Evolutionary conservation across 352 stramenopile genomes (phyloP), one percentile per base, ranked within the genome.

Genomic region (Thraustochytrium aureum): DNA sequence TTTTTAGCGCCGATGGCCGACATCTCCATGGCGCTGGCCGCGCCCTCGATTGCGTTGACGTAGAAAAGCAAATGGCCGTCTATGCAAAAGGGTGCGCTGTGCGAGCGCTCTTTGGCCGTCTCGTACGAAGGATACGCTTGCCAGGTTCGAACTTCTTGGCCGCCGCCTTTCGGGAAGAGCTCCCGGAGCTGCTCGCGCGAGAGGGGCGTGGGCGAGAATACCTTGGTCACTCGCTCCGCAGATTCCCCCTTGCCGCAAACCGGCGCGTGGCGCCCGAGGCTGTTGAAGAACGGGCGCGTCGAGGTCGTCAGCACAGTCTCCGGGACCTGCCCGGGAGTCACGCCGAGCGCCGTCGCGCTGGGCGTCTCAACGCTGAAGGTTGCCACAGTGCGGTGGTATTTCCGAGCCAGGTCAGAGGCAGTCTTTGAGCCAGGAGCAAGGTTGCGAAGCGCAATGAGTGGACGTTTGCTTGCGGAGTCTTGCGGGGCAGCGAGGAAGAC

Each of bases 11-110:
- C 82, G 22, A 86, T 79, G 45, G 43, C 66, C 39, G 62, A 82
- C 59, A 86, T 81, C 61, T 86, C 83, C 83, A 86, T 86, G 43
- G 56, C 54, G 45, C 83, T 86, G 3, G 83, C 83, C 32, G 60
- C 82, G 32, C 38, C 73, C 62, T 86, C 83, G 42, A 86, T 86
- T n/a, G 75, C 69, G 61, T 86, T 86, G 14, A 82, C 42, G 75
- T 30, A 83, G 43, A 65, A 85, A 41, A n/a, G 79, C 59, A 65
- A 22, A 26, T 75, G 14, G 30, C 20, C 26, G 35, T 75, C 65
- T 22, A 75, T 26, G 20, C 26, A 72, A 3, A 75, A 75, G 47
- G 38, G n/a, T 17, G 22, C 37, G 0, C 10, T 35, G 17, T 30
- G 20, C 20, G 37, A 17, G 26, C 37, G 35, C 2, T 65, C 50